phyloP scores from a whole-genome alignment of 495 filamentous ascomycete species.

The Schizothecium vesticola region DNA sequence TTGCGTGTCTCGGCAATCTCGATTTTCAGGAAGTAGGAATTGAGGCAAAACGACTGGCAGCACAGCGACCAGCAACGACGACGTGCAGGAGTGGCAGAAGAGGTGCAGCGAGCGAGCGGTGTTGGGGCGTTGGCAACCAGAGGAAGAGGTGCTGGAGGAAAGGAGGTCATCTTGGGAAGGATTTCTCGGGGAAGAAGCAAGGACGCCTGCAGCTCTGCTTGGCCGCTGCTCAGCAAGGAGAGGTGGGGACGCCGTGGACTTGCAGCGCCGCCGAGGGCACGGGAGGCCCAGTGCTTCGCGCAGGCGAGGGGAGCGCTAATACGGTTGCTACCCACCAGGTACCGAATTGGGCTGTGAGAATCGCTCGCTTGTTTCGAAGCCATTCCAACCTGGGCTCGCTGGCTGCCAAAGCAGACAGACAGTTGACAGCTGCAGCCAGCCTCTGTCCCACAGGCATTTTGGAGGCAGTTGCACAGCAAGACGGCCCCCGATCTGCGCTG shows the following conservation, averaged over 20 bases:
- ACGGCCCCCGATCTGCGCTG: not conserved
- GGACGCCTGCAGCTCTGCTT: conserved; percentile 12
- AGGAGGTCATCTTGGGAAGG: conserved; percentile 14
- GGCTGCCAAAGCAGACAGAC: not conserved
- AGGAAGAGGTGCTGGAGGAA: conserved; percentile 6
- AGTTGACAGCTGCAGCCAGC: conserved; percentile 11
- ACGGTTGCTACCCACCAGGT: not conserved
- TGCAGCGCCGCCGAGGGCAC: not conserved
- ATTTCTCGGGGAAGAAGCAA: conserved; percentile 14
- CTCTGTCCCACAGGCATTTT: not conserved
- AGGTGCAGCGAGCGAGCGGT: conserved; percentile 2
- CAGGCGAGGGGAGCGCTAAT: not conserved
- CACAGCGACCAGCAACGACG: conserved; percentile 9
- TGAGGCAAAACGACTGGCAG: conserved; percentile 9
- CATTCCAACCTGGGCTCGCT: not conserved
- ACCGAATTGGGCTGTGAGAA: conserved; percentile 5
- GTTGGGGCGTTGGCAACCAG: conserved; percentile 8
- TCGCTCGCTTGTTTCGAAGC: conserved; percentile 1
- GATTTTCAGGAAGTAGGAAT: conserved; percentile 4
- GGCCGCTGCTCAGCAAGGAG: conserved; percentile 1
- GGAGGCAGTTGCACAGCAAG: not conserved
- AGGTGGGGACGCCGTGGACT: conserved; percentile 1
- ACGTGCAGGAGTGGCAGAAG: conserved; percentile 1
- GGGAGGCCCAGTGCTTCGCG: not conserved
- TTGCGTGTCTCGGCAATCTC: conserved; percentile 8